Evolutionary conservation across 306 rosid species (phyloP).

Genomic region (Prunus dulcis): DNA sequence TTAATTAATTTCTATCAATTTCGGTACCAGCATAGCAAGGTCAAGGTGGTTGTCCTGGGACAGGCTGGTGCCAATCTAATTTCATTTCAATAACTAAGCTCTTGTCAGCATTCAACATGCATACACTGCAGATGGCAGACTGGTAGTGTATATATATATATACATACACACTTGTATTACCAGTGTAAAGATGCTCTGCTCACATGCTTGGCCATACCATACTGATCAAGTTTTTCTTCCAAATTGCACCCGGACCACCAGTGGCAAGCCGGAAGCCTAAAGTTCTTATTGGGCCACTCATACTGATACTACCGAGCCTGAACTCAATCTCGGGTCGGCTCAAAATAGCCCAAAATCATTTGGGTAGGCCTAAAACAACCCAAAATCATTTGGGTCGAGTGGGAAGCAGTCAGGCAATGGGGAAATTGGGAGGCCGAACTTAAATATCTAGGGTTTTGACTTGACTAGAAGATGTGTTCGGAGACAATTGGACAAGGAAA

Average conservation of each 20-base stretch:
- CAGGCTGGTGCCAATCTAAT: background rate
- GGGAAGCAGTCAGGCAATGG: background rate
- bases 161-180: background rate
- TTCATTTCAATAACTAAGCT: background rate
- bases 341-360: background rate
- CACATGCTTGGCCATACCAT: background rate
- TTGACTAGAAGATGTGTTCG: background rate
- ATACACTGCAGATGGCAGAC: background rate
- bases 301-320: background rate
- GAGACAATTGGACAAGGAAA: constrained; percentile 1
- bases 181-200: background rate
- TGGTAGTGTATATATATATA: background rate
- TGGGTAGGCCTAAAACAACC: background rate
- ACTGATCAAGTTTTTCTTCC: background rate
- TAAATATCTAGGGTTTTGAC: constrained; percentile 4
- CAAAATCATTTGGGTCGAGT: background rate
- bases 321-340: background rate
- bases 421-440: background rate
- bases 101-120: background rate
- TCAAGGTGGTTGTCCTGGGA: background rate
- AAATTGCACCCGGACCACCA: background rate
- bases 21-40: background rate
- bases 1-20: no score
- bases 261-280: background rate
- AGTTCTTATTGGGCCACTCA: background rate